Percentiles rank a stretch among this genome's conserved stretches.
phyloP scores from a whole-genome alignment of 495 filamentous ascomycete species.

The Tuber umbilicatum region DNA sequence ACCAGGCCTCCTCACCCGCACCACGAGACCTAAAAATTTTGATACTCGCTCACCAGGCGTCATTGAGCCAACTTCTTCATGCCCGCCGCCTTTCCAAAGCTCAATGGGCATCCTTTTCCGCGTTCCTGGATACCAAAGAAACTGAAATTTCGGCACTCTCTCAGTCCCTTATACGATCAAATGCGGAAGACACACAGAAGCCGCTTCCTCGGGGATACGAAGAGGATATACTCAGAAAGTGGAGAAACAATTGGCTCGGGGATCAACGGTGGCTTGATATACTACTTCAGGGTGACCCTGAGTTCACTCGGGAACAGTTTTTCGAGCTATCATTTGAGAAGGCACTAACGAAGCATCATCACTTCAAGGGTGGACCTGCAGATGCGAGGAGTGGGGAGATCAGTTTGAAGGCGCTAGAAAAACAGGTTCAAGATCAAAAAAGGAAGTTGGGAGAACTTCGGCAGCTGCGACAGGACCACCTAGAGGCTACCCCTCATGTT shows the following conservation, averaged over 20 bases:
- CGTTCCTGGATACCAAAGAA: conserved; percentile 34
- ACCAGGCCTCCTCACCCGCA: conserved; percentile 34
- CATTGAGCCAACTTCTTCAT: conserved; percentile 24
- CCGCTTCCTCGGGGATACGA: conserved; percentile 26
- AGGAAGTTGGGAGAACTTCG: conserved; percentile 28
- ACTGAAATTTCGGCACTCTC: conserved; percentile 20
- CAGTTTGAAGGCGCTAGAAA: conserved; percentile 35
- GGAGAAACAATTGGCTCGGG: conserved; percentile 42
- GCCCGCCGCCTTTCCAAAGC: conserved; percentile 33
- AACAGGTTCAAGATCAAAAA: conserved; percentile 38
- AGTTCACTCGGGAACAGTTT: conserved; percentile 35
- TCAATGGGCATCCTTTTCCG: conserved; percentile 37
- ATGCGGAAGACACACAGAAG: conserved; percentile 8
- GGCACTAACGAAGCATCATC: conserved; percentile 35
- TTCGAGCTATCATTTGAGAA: conserved; percentile 38
- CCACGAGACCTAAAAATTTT: conserved; percentile 19
- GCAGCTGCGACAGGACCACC: conserved; percentile 19
- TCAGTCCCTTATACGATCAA: conserved; percentile 5
- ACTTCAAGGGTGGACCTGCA: conserved; percentile 28
- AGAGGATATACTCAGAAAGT: conserved; percentile 34
- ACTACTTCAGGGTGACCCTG: conserved; percentile 35
- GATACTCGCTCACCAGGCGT: conserved; percentile 30
- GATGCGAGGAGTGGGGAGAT: conserved; percentile 17
- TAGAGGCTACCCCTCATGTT: not conserved
- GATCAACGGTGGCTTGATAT: conserved; percentile 41